Evolutionary conservation across 768 basidiomycete species (phyloP).

Genomic region (Rhodotorula babjevae): DNA sequence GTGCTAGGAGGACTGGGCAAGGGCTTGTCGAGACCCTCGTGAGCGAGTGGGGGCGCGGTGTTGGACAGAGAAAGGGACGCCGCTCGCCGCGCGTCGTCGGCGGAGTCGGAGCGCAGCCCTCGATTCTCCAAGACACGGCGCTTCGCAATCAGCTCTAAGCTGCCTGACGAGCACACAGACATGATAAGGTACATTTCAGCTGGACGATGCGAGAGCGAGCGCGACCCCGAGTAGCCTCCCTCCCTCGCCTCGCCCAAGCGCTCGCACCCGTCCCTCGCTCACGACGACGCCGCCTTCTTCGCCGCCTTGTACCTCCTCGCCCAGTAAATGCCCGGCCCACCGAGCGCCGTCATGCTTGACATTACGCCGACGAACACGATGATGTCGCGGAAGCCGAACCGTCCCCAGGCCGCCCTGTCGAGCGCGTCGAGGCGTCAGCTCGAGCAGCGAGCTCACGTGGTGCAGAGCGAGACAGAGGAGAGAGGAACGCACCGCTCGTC

Average conservation of each 20-base stretch:
- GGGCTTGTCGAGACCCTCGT: too few species aligned
- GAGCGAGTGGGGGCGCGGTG: not conserved
- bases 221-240: too few species aligned
- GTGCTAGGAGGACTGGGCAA: not conserved
- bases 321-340: slow-evolving; percentile 8
- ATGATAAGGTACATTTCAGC: too few species aligned
- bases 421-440: not conserved
- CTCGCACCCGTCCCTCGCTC: not conserved
- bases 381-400: slow-evolving; percentile 17
- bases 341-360: not conserved
- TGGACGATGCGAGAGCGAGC: too few species aligned
- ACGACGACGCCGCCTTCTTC: not conserved
- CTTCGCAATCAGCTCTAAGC: too few species aligned
- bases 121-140: too few species aligned
- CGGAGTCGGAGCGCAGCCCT: too few species aligned
- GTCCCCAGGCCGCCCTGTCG: not conserved
- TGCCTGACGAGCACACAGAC: too few species aligned
- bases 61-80: not conserved
- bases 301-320: not conserved
- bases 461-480: not conserved
- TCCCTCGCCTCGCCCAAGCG: too few species aligned
- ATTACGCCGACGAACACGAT: slow-evolving; percentile 28
- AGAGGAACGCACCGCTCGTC: not conserved
- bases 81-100: too few species aligned
- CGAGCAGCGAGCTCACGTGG: not conserved